A percentile compares a stretch with the other conserved stretches of the same genome.
These are phyloP conservation scores for Sporobolomyces pararoseus DNA, from an alignment of 768 basidiomycete genomes.

Conservation along the genomic window DNA sequence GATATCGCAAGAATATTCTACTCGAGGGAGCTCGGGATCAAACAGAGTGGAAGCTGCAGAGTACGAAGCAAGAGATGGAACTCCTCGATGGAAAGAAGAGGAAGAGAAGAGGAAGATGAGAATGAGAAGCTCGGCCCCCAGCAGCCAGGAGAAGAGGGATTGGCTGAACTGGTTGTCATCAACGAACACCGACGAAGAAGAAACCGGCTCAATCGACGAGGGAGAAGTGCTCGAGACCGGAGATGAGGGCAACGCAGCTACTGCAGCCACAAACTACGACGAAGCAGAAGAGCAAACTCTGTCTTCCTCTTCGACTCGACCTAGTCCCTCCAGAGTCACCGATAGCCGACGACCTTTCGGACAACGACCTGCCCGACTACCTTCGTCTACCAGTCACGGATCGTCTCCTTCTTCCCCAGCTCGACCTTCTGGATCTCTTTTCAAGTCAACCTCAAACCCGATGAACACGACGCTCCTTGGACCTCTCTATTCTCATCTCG, in stretches of 20 bases:
- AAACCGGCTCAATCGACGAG: too few relatives aligned
- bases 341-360: constrained; percentile 4
- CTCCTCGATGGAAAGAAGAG: not conserved
- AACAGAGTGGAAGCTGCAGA: not conserved
- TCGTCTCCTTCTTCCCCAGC: not conserved
- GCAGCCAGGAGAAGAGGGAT: not conserved
- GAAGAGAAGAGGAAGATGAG: not conserved
- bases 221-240: not conserved
- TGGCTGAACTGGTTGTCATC: constrained; percentile 18
- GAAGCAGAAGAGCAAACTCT: not conserved
- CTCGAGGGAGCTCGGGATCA: constrained; percentile 21
- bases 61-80: not conserved
- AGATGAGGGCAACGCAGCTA: not conserved
- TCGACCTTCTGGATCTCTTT: not conserved
- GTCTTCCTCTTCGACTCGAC: not conserved
- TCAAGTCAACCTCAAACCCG: too few relatives aligned
- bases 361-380: constrained; percentile 14
- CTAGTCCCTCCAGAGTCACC: not conserved
- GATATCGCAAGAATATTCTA: too few relatives aligned
- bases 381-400: not conserved
- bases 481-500: constrained; percentile 19
- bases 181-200: too few relatives aligned
- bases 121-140: not conserved
- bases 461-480: constrained; percentile 19
- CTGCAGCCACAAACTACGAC: not conserved